Conservation (phyloP, 1,284 basidiomycete species). For the Sanghuangporus baumii region DNA sequence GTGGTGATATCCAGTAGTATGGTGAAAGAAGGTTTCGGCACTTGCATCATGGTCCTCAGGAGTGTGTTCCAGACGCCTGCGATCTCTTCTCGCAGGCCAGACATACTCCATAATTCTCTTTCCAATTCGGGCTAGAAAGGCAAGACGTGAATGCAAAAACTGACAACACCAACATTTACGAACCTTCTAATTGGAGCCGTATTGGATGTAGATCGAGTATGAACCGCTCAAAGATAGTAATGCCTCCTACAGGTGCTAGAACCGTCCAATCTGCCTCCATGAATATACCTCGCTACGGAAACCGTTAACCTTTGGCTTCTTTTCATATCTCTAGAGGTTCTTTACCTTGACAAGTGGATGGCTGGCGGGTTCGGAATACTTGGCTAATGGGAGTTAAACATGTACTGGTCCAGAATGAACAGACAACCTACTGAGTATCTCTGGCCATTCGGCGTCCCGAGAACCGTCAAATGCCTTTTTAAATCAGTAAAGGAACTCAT, state of each 20-base stretch:
- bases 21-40: not conserved
- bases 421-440: slow-evolving; percentile 71
- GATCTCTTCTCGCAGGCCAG: slow-evolving; percentile 61
- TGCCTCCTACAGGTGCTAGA: slow-evolving; percentile 89
- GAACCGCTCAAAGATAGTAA: slow-evolving; percentile 85
- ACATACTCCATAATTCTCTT: slow-evolving; percentile 86
- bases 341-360: slow-evolving; percentile 64
- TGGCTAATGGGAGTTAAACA: slow-evolving; percentile 22
- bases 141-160: not conserved
- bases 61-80: slow-evolving; percentile 26
- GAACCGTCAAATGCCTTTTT: slow-evolving; percentile 79
- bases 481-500: not conserved
- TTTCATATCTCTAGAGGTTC: slow-evolving; percentile 17
- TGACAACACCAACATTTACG: not conserved
- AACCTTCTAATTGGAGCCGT: slow-evolving; percentile 72
- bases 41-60: not conserved
- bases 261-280: slow-evolving; percentile 74
- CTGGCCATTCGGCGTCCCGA: slow-evolving; percentile 79
- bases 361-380: slow-evolving; percentile 53
- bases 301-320: slow-evolving; percentile 6
- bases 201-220: slow-evolving; percentile 84
- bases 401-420: not conserved
- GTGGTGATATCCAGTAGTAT: not conserved
- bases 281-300: slow-evolving; percentile 54
- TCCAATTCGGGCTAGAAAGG: slow-evolving; percentile 56